These are phyloP conservation scores for Chalciporus sp. DNA, from an alignment of 1,284 basidiomycete genomes.

Conservation along the genomic window DNA sequence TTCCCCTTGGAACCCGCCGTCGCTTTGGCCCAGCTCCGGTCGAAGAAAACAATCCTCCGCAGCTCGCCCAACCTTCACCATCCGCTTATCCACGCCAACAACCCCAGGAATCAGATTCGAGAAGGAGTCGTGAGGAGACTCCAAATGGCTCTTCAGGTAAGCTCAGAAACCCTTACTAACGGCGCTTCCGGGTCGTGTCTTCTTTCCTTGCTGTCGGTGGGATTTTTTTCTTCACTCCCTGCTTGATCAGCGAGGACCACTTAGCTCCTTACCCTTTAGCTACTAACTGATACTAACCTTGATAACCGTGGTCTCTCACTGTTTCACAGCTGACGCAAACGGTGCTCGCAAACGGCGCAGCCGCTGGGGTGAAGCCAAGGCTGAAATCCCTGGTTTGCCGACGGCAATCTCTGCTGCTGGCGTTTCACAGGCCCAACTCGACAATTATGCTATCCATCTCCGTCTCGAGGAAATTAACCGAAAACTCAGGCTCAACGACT, in stretches of 20 bases:
- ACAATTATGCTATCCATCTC: slow-evolving; percentile 94
- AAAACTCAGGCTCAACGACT: slow-evolving; percentile 92
- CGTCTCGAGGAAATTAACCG: slow-evolving; percentile 97
- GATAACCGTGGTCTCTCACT: slow-evolving; percentile 42
- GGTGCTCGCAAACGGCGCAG: slow-evolving; percentile 90
- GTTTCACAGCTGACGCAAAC: slow-evolving; percentile 67
- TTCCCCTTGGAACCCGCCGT: slow-evolving; percentile 81
- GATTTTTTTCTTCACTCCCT: slow-evolving; percentile 28
- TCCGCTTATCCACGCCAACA: slow-evolving; percentile 76
- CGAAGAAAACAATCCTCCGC: slow-evolving; percentile 74
- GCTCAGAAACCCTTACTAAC: slow-evolving; percentile 36
- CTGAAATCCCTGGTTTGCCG: slow-evolving; percentile 87
- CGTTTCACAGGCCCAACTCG: slow-evolving; percentile 89
- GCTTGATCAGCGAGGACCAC: slow-evolving; percentile 34
- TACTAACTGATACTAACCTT: slow-evolving; percentile 60
- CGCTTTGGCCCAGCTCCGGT: slow-evolving; percentile 84
- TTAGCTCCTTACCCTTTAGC: slow-evolving; percentile 50
- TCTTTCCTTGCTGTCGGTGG: slow-evolving; percentile 37
- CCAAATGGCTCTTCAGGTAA: slow-evolving; percentile 63
- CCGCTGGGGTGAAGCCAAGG: slow-evolving; percentile 92
- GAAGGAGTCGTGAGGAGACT: slow-evolving; percentile 62
- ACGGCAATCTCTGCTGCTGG: slow-evolving; percentile 91
- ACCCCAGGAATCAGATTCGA: slow-evolving; percentile 56
- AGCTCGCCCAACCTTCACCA: slow-evolving; percentile 82
- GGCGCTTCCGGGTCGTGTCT: slow-evolving; percentile 35